A percentile compares a stretch with the other conserved stretches of the same genome.
Evolutionary conservation across 2,329 filamentous ascomycete species (phyloP).

Genomic region (Colletotrichum siamense): DNA sequence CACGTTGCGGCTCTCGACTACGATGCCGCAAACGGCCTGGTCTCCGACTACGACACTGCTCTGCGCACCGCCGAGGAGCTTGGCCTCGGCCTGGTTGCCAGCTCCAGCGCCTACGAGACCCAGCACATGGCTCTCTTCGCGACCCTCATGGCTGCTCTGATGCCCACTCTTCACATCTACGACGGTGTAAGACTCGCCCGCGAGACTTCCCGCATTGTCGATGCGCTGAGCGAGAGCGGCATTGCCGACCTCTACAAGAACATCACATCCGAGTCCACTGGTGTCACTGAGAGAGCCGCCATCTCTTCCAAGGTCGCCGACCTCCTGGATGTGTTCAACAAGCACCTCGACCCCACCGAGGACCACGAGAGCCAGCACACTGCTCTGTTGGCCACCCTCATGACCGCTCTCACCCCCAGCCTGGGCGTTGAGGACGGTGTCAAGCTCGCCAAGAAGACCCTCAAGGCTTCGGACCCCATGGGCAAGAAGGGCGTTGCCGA

Average conservation of each 20-base stretch:
- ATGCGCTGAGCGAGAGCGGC: conserved; percentile 76
- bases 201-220: conserved; percentile 82
- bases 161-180: conserved; percentile 88
- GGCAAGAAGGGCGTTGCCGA: conserved; percentile 73
- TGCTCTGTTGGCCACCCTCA: conserved; percentile 81
- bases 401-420: conserved; percentile 78
- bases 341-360: conserved; percentile 91
- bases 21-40: conserved; percentile 69
- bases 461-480: conserved; percentile 80
- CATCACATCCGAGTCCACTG: conserved; percentile 65
- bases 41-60: conserved; percentile 85
- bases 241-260: conserved; percentile 73
- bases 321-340: conserved; percentile 79
- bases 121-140: conserved; percentile 96
- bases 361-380: conserved; percentile 94
- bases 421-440: conserved; percentile 91
- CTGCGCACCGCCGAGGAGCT: conserved; percentile 87
- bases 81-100: conserved; percentile 84
- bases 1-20: conserved; percentile 95
- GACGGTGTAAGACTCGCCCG: conserved; percentile 84
- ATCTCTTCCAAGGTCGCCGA: conserved; percentile 74
- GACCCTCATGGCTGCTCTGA: conserved; percentile 76
- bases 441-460: conserved; percentile 80
- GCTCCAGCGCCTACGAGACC: conserved; percentile 84
- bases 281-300: conserved; percentile 73